Base-by-base conservation (phyloP, 2,329 filamentous ascomycete species). In the Cryphonectria radicalis region DNA sequence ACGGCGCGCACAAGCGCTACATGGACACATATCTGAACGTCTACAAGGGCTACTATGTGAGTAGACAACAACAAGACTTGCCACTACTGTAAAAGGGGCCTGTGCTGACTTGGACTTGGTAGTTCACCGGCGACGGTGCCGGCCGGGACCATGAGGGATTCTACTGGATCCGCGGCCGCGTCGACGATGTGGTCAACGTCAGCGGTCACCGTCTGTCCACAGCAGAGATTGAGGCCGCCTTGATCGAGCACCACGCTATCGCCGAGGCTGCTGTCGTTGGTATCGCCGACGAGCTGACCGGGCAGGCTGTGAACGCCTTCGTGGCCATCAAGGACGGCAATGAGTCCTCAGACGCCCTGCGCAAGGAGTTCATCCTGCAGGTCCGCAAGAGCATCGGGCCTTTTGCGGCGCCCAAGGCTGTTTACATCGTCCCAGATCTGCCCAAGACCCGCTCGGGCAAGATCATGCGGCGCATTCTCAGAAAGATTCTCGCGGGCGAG, bases 141-240 rank as follows among this genome's bases (percentile, higher is more conserved):
- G 96, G 93, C 72, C 93, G 96, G 79, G 96, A 99, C 81, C 93
- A 97, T 83, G 96, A 99, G 78, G 96, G 96, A 70, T 99, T 98
- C 87, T 99, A 98, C 90, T 99, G 96, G 96, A 99, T 99, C 81
- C 93, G 96, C 74, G 96, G 96, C 75, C 94, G 96, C 82, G 96
- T 99, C 68, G 96, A 99, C 80, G 96, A 99, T 78, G 96, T 99
- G 60, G 95, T 99, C 81, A 99, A 99, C 82, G 96, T 99, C 74
- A 96, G 93, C 77, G 96, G 96, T 40, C 96, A 99, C 83, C 92
- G 96, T 81, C 88, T 99, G 74, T 98, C 95, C 22, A 99, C 96
- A 13, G 95, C 96, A 50, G 96, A 99, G 83, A 99, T 99, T 75
- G 96, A 99, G 84, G 96, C 96, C 40, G 96, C 96, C 25, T 90